These are phyloP conservation scores for Lagenidium giganteum DNA, from an alignment of 352 stramenopile genomes.

Conservation along the genomic window DNA sequence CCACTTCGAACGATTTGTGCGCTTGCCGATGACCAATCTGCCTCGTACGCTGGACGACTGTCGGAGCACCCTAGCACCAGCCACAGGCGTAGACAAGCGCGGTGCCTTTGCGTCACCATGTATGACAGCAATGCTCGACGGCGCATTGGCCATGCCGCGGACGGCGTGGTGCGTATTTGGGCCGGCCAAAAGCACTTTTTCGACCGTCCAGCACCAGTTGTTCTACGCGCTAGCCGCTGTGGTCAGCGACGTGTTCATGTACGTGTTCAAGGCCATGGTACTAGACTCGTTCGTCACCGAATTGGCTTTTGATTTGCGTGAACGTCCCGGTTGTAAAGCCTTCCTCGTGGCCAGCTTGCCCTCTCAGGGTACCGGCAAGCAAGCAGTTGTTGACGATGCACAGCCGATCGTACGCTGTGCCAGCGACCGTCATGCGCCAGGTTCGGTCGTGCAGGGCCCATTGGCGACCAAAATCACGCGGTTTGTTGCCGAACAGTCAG, in stretches of 20 bases:
- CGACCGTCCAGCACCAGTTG: constrained; percentile 38
- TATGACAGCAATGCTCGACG: constrained; percentile 62
- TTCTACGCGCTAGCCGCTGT: constrained; percentile 53
- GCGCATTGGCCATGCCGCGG: constrained; percentile 9
- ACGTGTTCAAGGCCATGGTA: constrained; percentile 51
- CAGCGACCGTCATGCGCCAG: constrained; percentile 8
- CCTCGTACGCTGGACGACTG: constrained; percentile 56
- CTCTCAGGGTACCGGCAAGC: neutral
- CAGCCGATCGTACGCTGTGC: neutral
- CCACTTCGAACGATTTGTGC: constrained; percentile 37
- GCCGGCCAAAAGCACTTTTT: constrained; percentile 43
- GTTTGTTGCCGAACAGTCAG: too few relatives aligned
- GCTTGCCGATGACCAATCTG: constrained; percentile 71
- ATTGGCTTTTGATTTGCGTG: constrained; percentile 33
- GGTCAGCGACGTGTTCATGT: constrained; percentile 34
- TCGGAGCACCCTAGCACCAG: constrained; percentile 29
- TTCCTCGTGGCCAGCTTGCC: constrained; percentile 26
- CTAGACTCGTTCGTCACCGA: constrained; percentile 43
- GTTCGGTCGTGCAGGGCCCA: constrained; percentile 13
- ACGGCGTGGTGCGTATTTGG: constrained; percentile 59
- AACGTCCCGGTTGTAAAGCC: constrained; percentile 39
- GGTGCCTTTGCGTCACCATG: constrained; percentile 47
- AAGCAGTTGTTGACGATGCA: neutral
- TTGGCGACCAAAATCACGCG: constrained; percentile 27
- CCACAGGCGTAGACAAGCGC: constrained; percentile 45